Conservation (phyloP, 345 rosid genomes). For the Hibiscus mutabilis region DNA sequence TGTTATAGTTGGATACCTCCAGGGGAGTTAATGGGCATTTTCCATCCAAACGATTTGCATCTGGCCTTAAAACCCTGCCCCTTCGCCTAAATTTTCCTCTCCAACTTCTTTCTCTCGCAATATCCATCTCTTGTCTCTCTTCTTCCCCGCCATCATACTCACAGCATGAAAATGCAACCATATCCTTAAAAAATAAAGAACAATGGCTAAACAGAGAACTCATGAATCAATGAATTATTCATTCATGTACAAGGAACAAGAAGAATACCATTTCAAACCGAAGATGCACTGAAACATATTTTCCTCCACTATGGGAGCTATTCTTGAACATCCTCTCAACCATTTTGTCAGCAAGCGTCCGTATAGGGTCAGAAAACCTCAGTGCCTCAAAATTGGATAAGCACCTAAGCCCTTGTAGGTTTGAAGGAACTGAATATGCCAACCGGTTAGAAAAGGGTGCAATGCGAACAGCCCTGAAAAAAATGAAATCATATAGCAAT, state of each 20-base stretch:
- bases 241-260: conserved; percentile 9
- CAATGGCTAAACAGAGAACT: background rate
- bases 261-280: conserved; percentile 74
- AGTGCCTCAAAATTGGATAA: conserved; percentile 75
- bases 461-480: conserved; percentile 84
- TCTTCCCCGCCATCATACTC: conserved; percentile 92
- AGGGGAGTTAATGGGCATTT: conserved; percentile 90
- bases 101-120: conserved; percentile 91
- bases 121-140: conserved; percentile 85
- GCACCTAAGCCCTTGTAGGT: conserved; percentile 81
- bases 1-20: conserved; percentile 44
- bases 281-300: conserved; percentile 93
- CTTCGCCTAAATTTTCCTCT: conserved; percentile 90
- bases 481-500: conserved; percentile 2
- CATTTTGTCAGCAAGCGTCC: conserved; percentile 82
- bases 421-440: conserved; percentile 75
- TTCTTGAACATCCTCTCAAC: conserved; percentile 71
- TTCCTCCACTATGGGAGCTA: conserved; percentile 58
- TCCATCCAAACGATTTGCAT: conserved; percentile 85
- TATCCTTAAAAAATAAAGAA: conserved; percentile 46
- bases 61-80: conserved; percentile 81
- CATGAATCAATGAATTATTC: background rate
- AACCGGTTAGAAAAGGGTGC: conserved; percentile 97
- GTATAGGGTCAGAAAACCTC: conserved; percentile 77
- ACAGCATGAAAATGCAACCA: conserved; percentile 99